Evolutionary conservation across 1,284 basidiomycete species (phyloP), one percentile per base, ranked within the genome.

Genomic region (Malassezia caprae): DNA sequence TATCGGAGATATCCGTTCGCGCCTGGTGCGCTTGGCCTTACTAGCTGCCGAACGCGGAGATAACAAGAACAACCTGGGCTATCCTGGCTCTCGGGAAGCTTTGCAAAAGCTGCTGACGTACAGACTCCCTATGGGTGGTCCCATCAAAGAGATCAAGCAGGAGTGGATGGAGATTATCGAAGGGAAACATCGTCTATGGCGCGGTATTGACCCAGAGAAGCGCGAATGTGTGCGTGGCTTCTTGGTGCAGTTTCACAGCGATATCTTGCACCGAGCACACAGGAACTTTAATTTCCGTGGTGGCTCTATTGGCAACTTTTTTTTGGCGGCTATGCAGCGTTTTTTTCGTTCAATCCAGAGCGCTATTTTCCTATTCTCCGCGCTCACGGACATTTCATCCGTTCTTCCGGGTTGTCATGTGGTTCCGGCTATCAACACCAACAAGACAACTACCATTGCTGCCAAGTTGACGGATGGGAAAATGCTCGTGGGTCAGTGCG

Each of bases 391-490:
- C 11, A 78, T 79, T 5, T 71, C 74, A 8, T 50, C 49, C 1
- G 48, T 44, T 26, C 11, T 52, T 19, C 49, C 46, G 15, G n/a
- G 48, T 8, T 86, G 85, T 62, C 77, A 80, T 70, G 79, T 80
- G 43, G 89, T 96, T 2, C 93, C 93, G 0, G 87, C 86, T 7
- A 87, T 96, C 65, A 84, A 94, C 46, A 96, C 93, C 2, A 94
- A 90, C 75, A 89, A 90, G 75, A 91, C 88, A 1, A 88, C 91
- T n/a, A 96, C 90, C 3, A 93, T 98, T 60, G 89, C 90, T n/a
- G 90, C 86, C 7, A 85, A 90, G 73, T 79, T 96, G 56, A 83
- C n/a, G 5, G 37, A 57, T 37, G 47, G 50, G 15, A 21, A 15
- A 12, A 30, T 28, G 46, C 81, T 96, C 24, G 84, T 96, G 24